Evolutionary conservation across 2,329 filamentous ascomycete species (phyloP).

Genomic region (Paraphoma chrysanthemicola): DNA sequence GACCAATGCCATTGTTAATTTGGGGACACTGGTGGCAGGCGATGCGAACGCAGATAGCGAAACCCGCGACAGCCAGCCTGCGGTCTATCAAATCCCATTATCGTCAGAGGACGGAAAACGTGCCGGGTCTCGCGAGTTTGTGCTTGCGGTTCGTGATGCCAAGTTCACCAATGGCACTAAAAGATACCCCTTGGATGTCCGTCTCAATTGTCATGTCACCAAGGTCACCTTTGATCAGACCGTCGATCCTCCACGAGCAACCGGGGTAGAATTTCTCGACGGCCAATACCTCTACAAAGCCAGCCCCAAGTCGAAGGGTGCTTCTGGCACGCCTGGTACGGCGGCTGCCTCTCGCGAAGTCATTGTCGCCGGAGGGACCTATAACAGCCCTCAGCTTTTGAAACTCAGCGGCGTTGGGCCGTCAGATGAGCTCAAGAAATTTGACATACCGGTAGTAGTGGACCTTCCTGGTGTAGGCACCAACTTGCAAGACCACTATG

Average conservation of each 20-base stretch:
- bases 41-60: conserved; percentile 60
- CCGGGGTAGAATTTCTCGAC: conserved; percentile 52
- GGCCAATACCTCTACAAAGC: conserved; percentile 53
- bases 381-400: conserved; percentile 70
- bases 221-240: conserved; percentile 71
- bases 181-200: conserved; percentile 64
- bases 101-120: conserved; percentile 58
- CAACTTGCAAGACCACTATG: conserved; percentile 70
- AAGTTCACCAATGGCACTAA: conserved; percentile 58
- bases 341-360: conserved; percentile 40
- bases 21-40: conserved; percentile 49
- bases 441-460: conserved; percentile 61
- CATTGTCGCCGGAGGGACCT: conserved; percentile 57
- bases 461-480: conserved; percentile 69
- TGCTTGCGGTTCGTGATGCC: conserved; percentile 59
- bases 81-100: conserved; percentile 66
- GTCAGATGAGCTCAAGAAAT: conserved; percentile 57
- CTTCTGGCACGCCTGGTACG: conserved; percentile 47
- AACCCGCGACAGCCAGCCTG: conserved; percentile 55
- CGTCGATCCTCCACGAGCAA: conserved; percentile 60
- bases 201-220: conserved; percentile 69
- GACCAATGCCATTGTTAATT: conserved; percentile 41
- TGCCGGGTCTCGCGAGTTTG: conserved; percentile 63
- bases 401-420: conserved; percentile 71
- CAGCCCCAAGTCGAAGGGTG: conserved; percentile 42